phyloP scores from a whole-genome alignment of 768 basidiomycete species.

The Gelatoporia subvermispora region DNA sequence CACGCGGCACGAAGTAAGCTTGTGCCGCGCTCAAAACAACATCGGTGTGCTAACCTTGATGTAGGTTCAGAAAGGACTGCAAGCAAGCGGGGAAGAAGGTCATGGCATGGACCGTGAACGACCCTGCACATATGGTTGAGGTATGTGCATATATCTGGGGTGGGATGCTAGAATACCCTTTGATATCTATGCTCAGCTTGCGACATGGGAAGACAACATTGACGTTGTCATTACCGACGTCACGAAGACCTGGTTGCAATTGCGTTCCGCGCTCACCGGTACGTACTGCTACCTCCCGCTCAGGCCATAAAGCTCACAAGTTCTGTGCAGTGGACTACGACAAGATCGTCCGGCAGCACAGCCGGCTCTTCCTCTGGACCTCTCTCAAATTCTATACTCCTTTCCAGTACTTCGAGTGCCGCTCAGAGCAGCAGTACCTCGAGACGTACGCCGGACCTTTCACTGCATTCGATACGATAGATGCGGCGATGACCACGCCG shows the following conservation, averaged over 20 bases:
- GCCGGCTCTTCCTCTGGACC: constrained; percentile 74
- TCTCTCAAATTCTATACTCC: constrained; percentile 57
- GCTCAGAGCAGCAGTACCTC: constrained; percentile 7
- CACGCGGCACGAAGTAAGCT: constrained; percentile 66
- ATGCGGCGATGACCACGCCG: constrained; percentile 2
- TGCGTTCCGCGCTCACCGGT: constrained; percentile 29
- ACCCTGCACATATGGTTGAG: constrained; percentile 86
- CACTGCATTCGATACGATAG: constrained; percentile 5
- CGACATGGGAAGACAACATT: constrained; percentile 41
- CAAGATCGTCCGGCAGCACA: constrained; percentile 53
- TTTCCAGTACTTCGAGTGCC: constrained; percentile 18
- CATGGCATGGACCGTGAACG: constrained; percentile 97
- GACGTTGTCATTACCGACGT: constrained; percentile 43
- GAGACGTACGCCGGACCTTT: constrained; percentile 16
- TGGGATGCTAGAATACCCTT: background rate
- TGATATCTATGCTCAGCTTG: constrained; percentile 49
- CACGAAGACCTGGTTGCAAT: constrained; percentile 34
- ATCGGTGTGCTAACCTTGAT: background rate
- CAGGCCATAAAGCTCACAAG: background rate
- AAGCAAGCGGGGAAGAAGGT: constrained; percentile 73
- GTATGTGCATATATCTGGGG: constrained; percentile 31
- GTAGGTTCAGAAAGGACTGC: constrained; percentile 79
- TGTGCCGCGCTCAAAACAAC: background rate
- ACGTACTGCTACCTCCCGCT: background rate
- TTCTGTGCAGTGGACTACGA: constrained; percentile 55